Conservation (phyloP, 2,329 filamentous ascomycete species). For the Plectosphaerella sp. region DNA sequence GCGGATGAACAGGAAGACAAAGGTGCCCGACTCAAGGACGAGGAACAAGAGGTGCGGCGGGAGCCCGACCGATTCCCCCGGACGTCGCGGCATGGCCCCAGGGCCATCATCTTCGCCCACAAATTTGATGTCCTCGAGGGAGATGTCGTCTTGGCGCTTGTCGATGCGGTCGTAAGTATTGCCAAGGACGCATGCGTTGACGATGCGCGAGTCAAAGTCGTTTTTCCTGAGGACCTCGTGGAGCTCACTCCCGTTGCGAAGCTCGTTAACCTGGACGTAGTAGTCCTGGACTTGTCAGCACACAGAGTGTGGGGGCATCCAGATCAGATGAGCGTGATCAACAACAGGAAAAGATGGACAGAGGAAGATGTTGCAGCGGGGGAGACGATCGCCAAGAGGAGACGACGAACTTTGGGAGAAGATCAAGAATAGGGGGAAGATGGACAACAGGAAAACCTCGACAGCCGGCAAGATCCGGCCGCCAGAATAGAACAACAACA, state of each 20-base stretch:
- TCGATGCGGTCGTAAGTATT: slow-evolving; percentile 32
- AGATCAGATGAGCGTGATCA: neutral
- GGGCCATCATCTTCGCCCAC: slow-evolving; percentile 35
- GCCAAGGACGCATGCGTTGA: slow-evolving; percentile 74
- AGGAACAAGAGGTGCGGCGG: slow-evolving; percentile 81
- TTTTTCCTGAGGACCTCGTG: slow-evolving; percentile 72
- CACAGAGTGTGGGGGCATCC: neutral
- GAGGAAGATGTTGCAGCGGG: slow-evolving; percentile 3
- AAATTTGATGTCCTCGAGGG: slow-evolving; percentile 23
- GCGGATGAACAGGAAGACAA: slow-evolving; percentile 72
- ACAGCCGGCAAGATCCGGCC: too few species aligned
- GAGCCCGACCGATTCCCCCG: slow-evolving; percentile 21
- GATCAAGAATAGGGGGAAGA: too few species aligned
- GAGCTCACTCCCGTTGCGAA: slow-evolving; percentile 64
- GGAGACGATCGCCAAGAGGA: slow-evolving; percentile 4
- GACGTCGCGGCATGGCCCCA: slow-evolving; percentile 14
- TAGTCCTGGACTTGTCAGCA: slow-evolving; percentile 52
- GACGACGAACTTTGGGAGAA: neutral
- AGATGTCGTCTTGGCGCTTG: slow-evolving; percentile 19
- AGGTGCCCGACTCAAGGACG: slow-evolving; percentile 66
- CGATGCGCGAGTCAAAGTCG: slow-evolving; percentile 75
- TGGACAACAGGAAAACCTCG: too few species aligned
- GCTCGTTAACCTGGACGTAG: slow-evolving; percentile 76
- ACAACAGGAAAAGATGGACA: too few species aligned
- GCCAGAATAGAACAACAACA: neutral